Percentiles rank a stretch among this genome's conserved stretches.
Evolutionary conservation across 208 protist genomes (phyloP).

Genomic region (Vickermania spadyakhi): DNA sequence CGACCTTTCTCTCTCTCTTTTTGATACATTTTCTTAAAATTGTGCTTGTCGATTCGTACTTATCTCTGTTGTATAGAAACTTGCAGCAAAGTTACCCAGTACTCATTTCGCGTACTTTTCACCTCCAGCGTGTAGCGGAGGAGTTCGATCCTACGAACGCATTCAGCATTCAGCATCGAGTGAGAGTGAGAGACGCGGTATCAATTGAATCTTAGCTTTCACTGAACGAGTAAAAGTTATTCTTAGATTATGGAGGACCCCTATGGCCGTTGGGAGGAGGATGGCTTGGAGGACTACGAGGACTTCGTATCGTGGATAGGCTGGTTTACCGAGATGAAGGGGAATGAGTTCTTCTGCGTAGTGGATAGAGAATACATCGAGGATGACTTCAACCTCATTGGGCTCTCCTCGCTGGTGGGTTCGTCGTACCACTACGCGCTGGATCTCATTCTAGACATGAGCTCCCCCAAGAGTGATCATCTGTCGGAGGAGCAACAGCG

Average conservation of each 20-base stretch:
- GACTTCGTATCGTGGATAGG: conserved; percentile 93
- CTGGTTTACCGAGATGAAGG: conserved; percentile 97
- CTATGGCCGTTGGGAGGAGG: conserved; percentile 13
- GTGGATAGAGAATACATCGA: conserved; percentile 96
- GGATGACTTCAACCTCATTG: conserved; percentile 99
- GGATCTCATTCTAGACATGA: conserved; percentile 96
- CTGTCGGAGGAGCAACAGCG: conserved; percentile 95
- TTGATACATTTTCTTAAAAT: too few species aligned
- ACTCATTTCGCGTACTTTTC: too few species aligned
- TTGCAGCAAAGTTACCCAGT: too few species aligned
- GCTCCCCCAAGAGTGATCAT: conserved; percentile 83
- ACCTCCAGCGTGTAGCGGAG: too few species aligned
- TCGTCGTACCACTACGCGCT: conserved; percentile 97
- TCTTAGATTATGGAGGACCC: not conserved
- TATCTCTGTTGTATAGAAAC: too few species aligned
- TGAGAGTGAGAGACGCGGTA: not conserved
- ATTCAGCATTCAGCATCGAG: too few species aligned
- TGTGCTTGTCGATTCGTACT: too few species aligned
- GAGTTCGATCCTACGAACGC: too few species aligned
- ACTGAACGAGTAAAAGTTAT: not conserved
- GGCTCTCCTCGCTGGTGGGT: conserved; percentile 85
- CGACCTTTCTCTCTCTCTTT: too few species aligned
- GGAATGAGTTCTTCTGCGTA: conserved; percentile 98
- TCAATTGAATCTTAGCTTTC: conserved; percentile 8
- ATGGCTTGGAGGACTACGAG: conserved; percentile 78